Evolutionary conservation across 352 stramenopile genomes (phyloP), one percentile per base, ranked within the genome.

Genomic region (Globisporangium spinosum): DNA sequence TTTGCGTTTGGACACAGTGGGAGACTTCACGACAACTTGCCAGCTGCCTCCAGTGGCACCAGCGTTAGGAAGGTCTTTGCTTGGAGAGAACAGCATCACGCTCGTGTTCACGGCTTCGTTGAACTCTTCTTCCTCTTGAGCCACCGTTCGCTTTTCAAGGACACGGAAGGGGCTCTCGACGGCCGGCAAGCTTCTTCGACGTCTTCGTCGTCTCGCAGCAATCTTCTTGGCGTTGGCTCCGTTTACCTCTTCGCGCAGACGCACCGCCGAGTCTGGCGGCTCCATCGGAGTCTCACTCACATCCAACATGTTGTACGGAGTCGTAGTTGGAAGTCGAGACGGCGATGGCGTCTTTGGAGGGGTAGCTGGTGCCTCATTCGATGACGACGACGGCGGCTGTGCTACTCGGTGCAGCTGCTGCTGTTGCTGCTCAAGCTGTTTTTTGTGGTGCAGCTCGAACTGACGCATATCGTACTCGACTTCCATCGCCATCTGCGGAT

Each of bases 401-500:
- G 34, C 32, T 17, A 35, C 32, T 22, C 64, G 32, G n/a, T 65
- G 61, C 56, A 72, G 35, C 53, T 82, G 69, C n/a, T 74, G 72
- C 56, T 83, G 76, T 49, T 89, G 71, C 29, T 71, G 45, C 17
- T 77, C 68, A 27, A 77, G 58, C 35, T 77, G 74, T 13, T 83
- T 79, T 54, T 90, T 78, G 59, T 84, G 81, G 35, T 90, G 80
- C 27, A 91, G 58, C 57, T 93, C 83, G 51, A 78, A 80, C 68
- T 96, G 89, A 1, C 87, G 88, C 62, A 98, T 73, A 71, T 99
- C 97, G 64, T 98, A 99, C 71, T 98, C 94, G 35, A 99, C 86
- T 79, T 99, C 97, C 78, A 98, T 93, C 9, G 97, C 84, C 65
- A 99, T 87, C 53, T 95, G 96, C 27, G 94, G 94, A 65, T 99